Percentiles rank a stretch among this genome's conserved stretches.
Conservation (phyloP, 495 filamentous ascomycete genomes). For the Penicillium crystallinum region DNA sequence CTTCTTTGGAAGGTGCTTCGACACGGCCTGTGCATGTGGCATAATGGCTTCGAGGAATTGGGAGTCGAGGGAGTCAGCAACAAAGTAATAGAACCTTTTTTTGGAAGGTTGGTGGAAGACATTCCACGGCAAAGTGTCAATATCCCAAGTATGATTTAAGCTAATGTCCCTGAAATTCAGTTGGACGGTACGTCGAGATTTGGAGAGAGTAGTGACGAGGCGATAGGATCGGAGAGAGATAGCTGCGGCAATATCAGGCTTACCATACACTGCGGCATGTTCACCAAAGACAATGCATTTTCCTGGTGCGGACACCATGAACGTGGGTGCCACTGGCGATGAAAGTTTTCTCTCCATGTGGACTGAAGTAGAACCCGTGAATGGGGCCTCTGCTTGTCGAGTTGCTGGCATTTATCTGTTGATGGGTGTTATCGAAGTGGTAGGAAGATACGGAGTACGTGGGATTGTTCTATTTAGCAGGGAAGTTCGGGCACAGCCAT, state of each 20-base stretch:
- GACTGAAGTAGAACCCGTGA: neutral
- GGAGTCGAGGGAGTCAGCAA: constrained; percentile 78
- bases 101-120: constrained; percentile 74
- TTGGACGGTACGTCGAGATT: constrained; percentile 76
- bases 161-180: constrained; percentile 83
- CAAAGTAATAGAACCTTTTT: constrained; percentile 82
- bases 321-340: constrained; percentile 66
- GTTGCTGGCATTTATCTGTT: neutral
- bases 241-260: constrained; percentile 89
- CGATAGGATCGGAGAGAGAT: constrained; percentile 94
- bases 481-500: too few relatives aligned
- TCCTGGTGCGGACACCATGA: constrained; percentile 95
- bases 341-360: constrained; percentile 15
- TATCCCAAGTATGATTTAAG: constrained; percentile 84
- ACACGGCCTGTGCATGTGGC: constrained; percentile 66
- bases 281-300: constrained; percentile 98
- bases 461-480: too few relatives aligned
- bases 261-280: constrained; percentile 93
- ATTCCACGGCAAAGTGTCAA: constrained; percentile 81
- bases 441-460: too few relatives aligned
- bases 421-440: neutral
- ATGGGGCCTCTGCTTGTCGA: neutral
- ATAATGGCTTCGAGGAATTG: constrained; percentile 72
- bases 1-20: constrained; percentile 55
- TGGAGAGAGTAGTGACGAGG: constrained; percentile 83